A percentile compares a stretch with the other conserved stretches of the same genome.
Evolutionary conservation across 768 basidiomycete species (phyloP).

Genomic region (Lanmaoa pseudosensibilis): DNA sequence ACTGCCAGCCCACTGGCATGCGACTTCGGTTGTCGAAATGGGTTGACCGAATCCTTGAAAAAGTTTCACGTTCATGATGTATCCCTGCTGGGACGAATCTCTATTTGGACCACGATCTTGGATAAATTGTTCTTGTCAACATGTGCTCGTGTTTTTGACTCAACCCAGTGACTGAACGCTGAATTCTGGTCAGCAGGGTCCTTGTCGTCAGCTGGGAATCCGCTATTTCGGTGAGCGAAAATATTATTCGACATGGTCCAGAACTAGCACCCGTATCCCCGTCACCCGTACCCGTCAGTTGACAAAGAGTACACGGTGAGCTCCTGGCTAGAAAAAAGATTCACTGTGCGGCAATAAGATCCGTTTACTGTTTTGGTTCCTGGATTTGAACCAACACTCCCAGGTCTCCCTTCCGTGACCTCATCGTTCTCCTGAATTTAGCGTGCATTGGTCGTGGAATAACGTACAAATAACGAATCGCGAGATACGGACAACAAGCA

Average conservation of each 20-base stretch:
- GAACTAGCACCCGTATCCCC: background rate
- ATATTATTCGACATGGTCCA: background rate
- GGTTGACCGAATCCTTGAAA: background rate
- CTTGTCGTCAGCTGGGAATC: background rate
- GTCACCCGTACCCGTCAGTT: background rate
- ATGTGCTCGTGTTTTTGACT: conserved; percentile 1
- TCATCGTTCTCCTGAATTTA: conserved; percentile 29
- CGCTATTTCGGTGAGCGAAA: background rate
- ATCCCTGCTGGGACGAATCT: background rate
- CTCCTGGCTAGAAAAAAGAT: background rate
- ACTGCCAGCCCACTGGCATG: background rate
- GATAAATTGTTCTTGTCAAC: conserved; percentile 19
- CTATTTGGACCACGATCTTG: background rate
- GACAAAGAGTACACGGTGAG: background rate
- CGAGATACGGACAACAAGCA: conserved; percentile 1
- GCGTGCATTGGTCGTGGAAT: conserved; percentile 14
- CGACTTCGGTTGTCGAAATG: background rate
- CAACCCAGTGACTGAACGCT: background rate
- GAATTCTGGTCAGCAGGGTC: conserved; percentile 4
- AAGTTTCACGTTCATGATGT: background rate
- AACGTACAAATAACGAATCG: conserved; percentile 29
- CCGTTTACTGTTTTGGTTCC: conserved; percentile 1
- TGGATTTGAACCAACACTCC: background rate
- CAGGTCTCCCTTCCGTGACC: conserved; percentile 16
- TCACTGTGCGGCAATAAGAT: background rate